Percentiles rank a stretch among this genome's conserved stretches.
Conservation (phyloP, 441 rosid genomes). For the Biscutella laevigata region DNA sequence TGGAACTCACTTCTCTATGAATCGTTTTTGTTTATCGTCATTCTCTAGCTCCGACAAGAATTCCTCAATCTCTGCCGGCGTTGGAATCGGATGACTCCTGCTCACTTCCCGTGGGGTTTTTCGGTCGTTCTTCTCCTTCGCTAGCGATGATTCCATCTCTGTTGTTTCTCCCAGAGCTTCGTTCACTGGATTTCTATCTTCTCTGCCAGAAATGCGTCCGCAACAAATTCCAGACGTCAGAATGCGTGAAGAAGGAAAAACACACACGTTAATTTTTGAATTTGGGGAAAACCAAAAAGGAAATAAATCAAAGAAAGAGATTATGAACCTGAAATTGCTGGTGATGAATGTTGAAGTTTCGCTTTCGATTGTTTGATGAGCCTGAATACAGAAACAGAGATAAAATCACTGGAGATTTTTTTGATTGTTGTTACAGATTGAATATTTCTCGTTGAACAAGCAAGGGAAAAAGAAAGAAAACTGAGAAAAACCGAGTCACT, state of each 20-base stretch:
- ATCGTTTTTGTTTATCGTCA: constrained; percentile 41
- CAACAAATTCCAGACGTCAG: no score
- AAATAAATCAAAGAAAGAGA: neutral
- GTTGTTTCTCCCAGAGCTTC: constrained; percentile 25
- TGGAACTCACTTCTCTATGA: constrained; percentile 54
- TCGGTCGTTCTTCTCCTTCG: neutral
- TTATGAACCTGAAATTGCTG: constrained; percentile 20
- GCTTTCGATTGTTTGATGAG: constrained; percentile 30
- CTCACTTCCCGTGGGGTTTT: neutral
- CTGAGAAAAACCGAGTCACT: neutral
- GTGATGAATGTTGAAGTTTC: constrained; percentile 43
- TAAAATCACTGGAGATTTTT: constrained; percentile 3
- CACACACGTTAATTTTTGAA: no score
- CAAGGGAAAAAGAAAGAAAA: neutral
- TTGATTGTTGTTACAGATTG: constrained; percentile 2
- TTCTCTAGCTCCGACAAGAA: constrained; percentile 46
- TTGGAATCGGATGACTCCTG: constrained; percentile 24
- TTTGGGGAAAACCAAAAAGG: neutral
- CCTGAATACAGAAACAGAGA: neutral
- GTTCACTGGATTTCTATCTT: constrained; percentile 24
- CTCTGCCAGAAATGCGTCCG: constrained; percentile 25
- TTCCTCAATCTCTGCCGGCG: constrained; percentile 49
- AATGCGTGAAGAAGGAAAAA: neutral
- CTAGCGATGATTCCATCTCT: constrained; percentile 27
- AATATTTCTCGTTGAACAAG: neutral